Evolutionary conservation across 2,329 filamentous ascomycete genomes (phyloP).

Genomic region (Eurotiales sp.): DNA sequence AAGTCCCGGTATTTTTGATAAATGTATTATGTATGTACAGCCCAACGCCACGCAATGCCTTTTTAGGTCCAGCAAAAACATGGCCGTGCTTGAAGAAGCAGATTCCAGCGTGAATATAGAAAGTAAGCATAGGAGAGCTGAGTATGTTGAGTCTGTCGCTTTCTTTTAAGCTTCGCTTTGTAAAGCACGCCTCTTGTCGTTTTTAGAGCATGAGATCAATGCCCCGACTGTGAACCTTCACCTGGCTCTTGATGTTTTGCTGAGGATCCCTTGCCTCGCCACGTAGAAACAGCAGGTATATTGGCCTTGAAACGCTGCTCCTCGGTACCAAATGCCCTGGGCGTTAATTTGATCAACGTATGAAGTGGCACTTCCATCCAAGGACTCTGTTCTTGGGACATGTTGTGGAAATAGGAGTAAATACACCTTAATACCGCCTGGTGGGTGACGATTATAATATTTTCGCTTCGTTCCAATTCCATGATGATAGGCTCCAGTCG

Average conservation of each 20-base stretch:
- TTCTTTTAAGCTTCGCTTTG: too few relatives aligned
- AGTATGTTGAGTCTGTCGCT: background rate
- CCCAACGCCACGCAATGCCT: constrained; percentile 15
- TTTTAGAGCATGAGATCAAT: background rate
- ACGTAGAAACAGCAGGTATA: constrained; percentile 94
- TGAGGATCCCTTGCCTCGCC: constrained; percentile 87
- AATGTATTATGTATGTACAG: constrained; percentile 11
- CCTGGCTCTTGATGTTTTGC: constrained; percentile 62
- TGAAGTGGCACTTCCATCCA: constrained; percentile 99
- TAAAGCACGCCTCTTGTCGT: too few relatives aligned
- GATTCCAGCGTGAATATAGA: background rate
- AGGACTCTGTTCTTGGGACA: constrained; percentile 83
- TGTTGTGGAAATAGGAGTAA: constrained; percentile 98
- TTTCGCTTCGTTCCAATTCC: constrained; percentile 93
- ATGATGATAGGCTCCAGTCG: constrained; percentile 98
- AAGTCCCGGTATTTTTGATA: background rate
- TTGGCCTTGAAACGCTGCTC: constrained; percentile 84
- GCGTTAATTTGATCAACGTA: constrained; percentile 93
- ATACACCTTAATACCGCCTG: constrained; percentile 96
- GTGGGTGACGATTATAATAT: constrained; percentile 96
- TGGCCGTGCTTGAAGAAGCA: background rate
- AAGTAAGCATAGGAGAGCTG: background rate
- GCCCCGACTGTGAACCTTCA: constrained; percentile 5
- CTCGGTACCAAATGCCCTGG: constrained; percentile 87
- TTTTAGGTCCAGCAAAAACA: constrained; percentile 2